A percentile compares a stretch with the other conserved stretches of the same genome.
phyloP scores from a whole-genome alignment of 768 basidiomycete genomes.

The Pilatotrama ljubarskyi region DNA sequence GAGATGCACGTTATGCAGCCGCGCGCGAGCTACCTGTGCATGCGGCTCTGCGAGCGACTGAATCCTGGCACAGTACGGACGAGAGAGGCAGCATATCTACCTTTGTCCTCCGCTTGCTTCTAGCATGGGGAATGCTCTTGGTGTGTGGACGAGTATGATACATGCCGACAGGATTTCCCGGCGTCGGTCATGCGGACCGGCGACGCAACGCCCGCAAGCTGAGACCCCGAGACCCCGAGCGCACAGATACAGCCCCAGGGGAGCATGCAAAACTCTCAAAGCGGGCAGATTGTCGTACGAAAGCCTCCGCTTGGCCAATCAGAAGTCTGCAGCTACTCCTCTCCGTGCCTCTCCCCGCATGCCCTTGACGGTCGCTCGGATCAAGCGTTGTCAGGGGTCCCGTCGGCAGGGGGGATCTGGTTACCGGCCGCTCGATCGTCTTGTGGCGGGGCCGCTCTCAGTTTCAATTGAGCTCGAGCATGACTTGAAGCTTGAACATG shows the following conservation, averaged over 20 bases:
- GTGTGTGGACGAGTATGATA: not conserved
- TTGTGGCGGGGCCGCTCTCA: not conserved
- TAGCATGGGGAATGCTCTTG: not conserved
- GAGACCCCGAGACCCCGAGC: constrained; percentile 5
- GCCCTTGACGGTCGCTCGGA: constrained; percentile 1
- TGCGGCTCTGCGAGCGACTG: not conserved
- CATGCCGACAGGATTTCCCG: constrained; percentile 15
- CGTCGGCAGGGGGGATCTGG: not conserved
- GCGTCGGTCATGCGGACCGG: constrained; percentile 9
- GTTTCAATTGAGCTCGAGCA: too few species aligned
- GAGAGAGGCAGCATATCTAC: not conserved
- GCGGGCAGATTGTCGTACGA: not conserved
- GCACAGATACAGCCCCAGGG: not conserved
- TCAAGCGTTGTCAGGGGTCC: constrained; percentile 18
- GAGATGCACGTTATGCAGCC: not conserved
- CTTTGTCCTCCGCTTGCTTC: not conserved
- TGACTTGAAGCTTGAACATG: not conserved
- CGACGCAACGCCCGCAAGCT: not conserved
- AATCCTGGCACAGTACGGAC: not conserved
- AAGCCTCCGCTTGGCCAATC: constrained; percentile 4
- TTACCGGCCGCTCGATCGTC: constrained; percentile 1
- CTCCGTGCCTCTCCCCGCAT: not conserved
- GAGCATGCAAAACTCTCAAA: not conserved
- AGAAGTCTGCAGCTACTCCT: too few species aligned
- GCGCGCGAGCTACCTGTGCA: not conserved